Conservation (phyloP, 148 eudicot genomes). For the Camellia lanceoleosa region DNA sequence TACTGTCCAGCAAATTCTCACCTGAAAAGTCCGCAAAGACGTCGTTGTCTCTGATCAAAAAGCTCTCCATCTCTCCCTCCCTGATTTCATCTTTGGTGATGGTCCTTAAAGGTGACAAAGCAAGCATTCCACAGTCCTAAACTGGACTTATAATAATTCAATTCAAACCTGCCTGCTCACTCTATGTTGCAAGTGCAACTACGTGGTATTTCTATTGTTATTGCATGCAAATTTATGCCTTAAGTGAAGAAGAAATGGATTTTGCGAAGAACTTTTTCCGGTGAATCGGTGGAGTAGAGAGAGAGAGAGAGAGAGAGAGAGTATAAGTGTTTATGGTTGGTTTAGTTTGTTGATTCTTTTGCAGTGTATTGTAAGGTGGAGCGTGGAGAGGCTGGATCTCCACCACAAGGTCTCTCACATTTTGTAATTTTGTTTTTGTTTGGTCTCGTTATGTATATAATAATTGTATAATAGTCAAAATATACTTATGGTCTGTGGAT, state of each 20-base stretch:
- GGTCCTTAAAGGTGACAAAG: slow-evolving; percentile 34
- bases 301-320: background rate
- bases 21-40: slow-evolving; percentile 33
- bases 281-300: background rate
- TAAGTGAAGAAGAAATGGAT: too few species aligned
- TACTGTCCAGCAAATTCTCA: slow-evolving; percentile 41
- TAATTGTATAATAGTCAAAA: background rate
- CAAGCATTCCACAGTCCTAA: slow-evolving; percentile 35
- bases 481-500: slow-evolving; percentile 40
- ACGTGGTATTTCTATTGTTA: background rate
- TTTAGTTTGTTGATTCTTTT: slow-evolving; percentile 9
- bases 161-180: background rate
- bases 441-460: slow-evolving; percentile 10
- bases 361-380: background rate
- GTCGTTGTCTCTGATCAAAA: slow-evolving; percentile 25
- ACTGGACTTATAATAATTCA: too few species aligned
- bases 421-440: slow-evolving; percentile 32
- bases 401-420: slow-evolving; percentile 23
- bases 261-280: background rate
- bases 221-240: background rate
- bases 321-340: background rate
- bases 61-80: slow-evolving; percentile 27
- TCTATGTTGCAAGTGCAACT: background rate
- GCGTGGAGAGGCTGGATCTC: slow-evolving; percentile 12
- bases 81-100: slow-evolving; percentile 28